Conservation (phyloP, 805 yeast species). For the Hanseniaspora valbyensis region DNA sequence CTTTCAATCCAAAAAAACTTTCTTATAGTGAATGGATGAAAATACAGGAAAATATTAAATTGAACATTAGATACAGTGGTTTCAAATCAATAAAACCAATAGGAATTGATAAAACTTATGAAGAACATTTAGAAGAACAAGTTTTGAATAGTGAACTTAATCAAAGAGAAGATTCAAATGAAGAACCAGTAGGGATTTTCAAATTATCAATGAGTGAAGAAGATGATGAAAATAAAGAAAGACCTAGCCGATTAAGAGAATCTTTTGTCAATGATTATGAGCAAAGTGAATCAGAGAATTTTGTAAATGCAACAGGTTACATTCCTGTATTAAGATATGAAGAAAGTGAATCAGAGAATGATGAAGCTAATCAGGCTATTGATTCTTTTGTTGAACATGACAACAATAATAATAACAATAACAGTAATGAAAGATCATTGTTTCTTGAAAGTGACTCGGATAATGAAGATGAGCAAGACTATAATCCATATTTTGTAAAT, state of each 20-base stretch:
- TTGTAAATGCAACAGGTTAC: too few relatives aligned
- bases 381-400: background rate
- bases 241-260: too few relatives aligned
- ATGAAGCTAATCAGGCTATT: background rate
- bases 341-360: background rate
- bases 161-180: slow-evolving; percentile 23
- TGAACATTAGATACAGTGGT: slow-evolving; percentile 36
- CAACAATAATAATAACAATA: background rate
- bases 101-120: slow-evolving; percentile 48
- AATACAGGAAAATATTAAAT: background rate
- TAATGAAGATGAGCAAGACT: slow-evolving; percentile 23
- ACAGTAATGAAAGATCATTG: background rate
- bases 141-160: background rate
- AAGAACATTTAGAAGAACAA: slow-evolving; percentile 28
- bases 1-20: background rate
- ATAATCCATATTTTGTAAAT: slow-evolving; percentile 18
- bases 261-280: too few relatives aligned
- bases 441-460: background rate
- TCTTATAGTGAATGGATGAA: background rate
- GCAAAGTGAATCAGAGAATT: too few relatives aligned
- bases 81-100: slow-evolving; percentile 43
- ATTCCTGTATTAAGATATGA: background rate
- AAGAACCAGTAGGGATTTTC: slow-evolving; percentile 18
- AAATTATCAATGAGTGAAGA: background rate
- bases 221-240: background rate